phyloP scores from a whole-genome alignment of 2,329 filamentous ascomycete species.

The Colletotrichum karsti region DNA sequence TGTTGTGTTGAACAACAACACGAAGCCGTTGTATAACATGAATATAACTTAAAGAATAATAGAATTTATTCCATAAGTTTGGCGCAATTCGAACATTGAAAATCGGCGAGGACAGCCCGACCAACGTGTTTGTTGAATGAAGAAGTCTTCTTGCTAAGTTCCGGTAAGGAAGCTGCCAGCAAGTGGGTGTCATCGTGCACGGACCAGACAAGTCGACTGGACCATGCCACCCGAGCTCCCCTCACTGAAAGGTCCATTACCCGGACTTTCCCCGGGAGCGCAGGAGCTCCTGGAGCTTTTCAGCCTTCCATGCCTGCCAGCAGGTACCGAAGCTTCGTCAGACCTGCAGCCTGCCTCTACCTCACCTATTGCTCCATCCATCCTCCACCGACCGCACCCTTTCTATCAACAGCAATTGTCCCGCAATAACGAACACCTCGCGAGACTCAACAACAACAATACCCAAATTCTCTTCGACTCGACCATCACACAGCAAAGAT shows the following conservation, averaged over 20 bases:
- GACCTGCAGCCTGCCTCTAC: constrained; percentile 37
- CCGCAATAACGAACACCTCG: constrained; percentile 7
- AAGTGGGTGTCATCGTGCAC: background rate
- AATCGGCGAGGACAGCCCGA: no score
- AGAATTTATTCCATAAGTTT: no score
- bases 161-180: background rate
- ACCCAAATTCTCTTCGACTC: constrained; percentile 17
- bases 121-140: no score
- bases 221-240: background rate
- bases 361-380: constrained; percentile 24
- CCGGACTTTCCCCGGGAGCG: constrained; percentile 26
- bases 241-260: constrained; percentile 7
- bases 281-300: constrained; percentile 31
- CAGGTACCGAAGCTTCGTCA: constrained; percentile 38
- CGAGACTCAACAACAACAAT: background rate
- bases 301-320: constrained; percentile 29
- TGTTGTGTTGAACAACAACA: no score
- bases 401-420: constrained; percentile 22
- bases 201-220: background rate
- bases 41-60: no score
- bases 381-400: constrained; percentile 24
- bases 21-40: no score
- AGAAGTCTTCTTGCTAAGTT: no score
- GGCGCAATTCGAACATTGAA: no score
- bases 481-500: constrained; percentile 49